phyloP scores from a whole-genome alignment of 2,329 filamentous ascomycete species.

The Periconia sp. region DNA sequence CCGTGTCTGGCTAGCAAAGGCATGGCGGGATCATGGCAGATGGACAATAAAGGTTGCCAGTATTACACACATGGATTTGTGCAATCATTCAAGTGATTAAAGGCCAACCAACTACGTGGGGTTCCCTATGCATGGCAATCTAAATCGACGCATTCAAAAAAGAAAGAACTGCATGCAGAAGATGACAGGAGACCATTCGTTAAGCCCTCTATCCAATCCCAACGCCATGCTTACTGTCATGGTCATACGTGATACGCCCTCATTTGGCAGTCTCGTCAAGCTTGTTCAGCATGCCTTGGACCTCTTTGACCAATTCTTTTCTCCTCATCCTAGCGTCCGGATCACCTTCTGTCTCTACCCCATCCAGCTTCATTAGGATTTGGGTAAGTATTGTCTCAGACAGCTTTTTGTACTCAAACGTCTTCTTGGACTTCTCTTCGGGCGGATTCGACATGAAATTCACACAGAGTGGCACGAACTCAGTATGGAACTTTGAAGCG shows the following conservation, averaged over 20 bases:
- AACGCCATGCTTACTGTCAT: background rate
- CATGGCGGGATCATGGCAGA: no score
- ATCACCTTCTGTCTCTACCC: constrained; percentile 75
- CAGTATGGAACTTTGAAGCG: constrained; percentile 65
- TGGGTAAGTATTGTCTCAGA: constrained; percentile 79
- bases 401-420: constrained; percentile 76
- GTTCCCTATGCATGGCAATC: no score
- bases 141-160: no score
- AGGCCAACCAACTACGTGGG: no score
- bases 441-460: constrained; percentile 69
- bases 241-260: background rate
- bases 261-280: constrained; percentile 61
- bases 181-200: no score
- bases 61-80: no score
- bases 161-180: no score
- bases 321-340: constrained; percentile 67
- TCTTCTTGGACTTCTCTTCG: constrained; percentile 63
- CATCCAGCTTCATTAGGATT: constrained; percentile 77
- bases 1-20: no score
- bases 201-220: no score
- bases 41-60: no score
- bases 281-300: constrained; percentile 69
- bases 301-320: constrained; percentile 75
- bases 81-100: no score
- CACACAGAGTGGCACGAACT: constrained; percentile 69